Evolutionary conservation across 1,284 basidiomycete species (phyloP), one percentile per base, ranked within the genome.

Genomic region (Cystobasidium sp.): DNA sequence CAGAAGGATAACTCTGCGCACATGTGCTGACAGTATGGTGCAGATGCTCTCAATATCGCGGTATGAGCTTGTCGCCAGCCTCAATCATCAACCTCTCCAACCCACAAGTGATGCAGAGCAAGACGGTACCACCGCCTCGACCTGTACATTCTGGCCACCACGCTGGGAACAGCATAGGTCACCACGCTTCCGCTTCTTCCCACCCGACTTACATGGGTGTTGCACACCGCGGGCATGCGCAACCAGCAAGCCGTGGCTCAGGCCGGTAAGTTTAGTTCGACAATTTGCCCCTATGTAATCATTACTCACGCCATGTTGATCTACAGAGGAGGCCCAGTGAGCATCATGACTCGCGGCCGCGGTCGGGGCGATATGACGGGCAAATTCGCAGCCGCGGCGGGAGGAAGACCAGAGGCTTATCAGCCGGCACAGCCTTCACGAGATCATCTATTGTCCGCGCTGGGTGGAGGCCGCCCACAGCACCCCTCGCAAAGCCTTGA

Each of bases 21-120:
- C 61, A 69, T 22, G 37, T 51, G 44, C 49, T 75, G 62, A 70
- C 67, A 12, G 7, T 67, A 16, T 24, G 8, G 20, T 72, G 44
- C 76, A 92, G 92, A 76, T 96, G 94, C 83, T 93, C 93, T 0
- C 87, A 89, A 77, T 96, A 96, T 82, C 89, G 93, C 14, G 94
- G 94, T 46, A 91, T 90, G 47, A 90, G 89, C 0, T 90, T 95
- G 37, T 88, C 90, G 39, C 93, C 94, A 82, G 88, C 90, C 74
- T 87, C 91, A 0, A 93, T 93, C 79, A 84, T 97, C 76, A 97
- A 97, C 82, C 82, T 97, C 77, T 90, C 89, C 18, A 37, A 49
- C 1, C 61, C 56, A 16, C 75, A 76, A 55, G 10, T 69, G 14
- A 43, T 49, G 20, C 66, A 69, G 41, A 68, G 43, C 14, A 55